Percentiles rank a stretch among this genome's conserved stretches.
phyloP scores from a whole-genome alignment of 2,329 filamentous ascomycete species.

The Colletotrichum horii region DNA sequence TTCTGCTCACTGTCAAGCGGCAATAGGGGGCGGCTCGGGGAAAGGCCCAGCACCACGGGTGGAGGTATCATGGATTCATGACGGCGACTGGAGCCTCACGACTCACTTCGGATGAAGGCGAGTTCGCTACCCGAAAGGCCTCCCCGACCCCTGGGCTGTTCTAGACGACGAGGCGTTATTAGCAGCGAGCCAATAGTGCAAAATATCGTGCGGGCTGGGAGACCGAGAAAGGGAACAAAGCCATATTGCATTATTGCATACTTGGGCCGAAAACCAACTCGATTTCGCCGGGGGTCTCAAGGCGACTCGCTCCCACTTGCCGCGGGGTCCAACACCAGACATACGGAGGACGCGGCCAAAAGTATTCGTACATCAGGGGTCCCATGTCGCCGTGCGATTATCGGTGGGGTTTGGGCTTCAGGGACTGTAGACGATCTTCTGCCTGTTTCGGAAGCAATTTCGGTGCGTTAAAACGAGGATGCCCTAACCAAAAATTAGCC shows the following conservation, averaged over 20 bases:
- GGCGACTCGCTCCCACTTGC: not conserved
- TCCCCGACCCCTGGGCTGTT: not conserved
- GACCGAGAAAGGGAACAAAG: not conserved
- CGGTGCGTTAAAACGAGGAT: too few species aligned
- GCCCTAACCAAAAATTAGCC: too few species aligned
- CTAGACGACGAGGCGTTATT: not conserved
- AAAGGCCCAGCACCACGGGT: constrained; percentile 5
- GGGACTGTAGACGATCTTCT: too few species aligned
- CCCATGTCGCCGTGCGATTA: too few species aligned
- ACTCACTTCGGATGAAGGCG: not conserved
- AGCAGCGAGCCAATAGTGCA: not conserved
- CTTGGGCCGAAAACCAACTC: not conserved
- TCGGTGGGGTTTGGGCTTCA: too few species aligned
- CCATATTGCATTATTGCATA: not conserved
- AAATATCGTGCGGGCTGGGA: not conserved
- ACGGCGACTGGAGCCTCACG: not conserved
- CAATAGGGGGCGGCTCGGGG: not conserved
- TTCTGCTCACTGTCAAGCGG: not conserved
- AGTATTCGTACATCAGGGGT: too few species aligned
- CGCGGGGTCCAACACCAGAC: not conserved
- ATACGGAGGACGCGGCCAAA: too few species aligned
- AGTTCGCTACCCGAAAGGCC: not conserved
- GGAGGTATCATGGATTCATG: not conserved
- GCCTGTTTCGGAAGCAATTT: too few species aligned
- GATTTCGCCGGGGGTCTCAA: not conserved